Percentiles rank a stretch among this genome's conserved stretches.
Evolutionary conservation across 106 monocot species (phyloP).

Genomic region (Dendrobium chrysotoxum): DNA sequence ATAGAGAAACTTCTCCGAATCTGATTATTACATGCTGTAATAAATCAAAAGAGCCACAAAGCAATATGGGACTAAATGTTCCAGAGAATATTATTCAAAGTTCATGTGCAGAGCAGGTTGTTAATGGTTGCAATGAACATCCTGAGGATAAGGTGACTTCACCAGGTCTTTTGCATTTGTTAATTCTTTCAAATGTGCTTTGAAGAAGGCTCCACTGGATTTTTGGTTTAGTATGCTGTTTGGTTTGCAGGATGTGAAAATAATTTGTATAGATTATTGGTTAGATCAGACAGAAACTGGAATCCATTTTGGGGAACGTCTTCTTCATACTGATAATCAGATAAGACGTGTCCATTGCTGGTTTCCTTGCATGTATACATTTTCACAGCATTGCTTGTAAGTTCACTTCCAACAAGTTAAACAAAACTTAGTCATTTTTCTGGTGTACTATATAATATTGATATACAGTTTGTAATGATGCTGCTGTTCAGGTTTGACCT

Average conservation of each 20-base stretch:
- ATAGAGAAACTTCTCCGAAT: constrained; percentile 74
- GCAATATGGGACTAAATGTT: constrained; percentile 24
- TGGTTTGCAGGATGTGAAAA: constrained; percentile 55
- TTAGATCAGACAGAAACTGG: constrained; percentile 57
- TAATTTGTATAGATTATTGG: constrained; percentile 67
- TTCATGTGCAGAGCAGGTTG: constrained; percentile 30
- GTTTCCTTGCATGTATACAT: constrained; percentile 84
- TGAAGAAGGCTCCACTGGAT: constrained; percentile 2
- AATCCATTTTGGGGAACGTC: constrained; percentile 54
- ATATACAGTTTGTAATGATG: constrained; percentile 9
- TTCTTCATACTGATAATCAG: constrained; percentile 72
- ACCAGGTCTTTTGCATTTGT: background rate
- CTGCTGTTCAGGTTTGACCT: constrained; percentile 70
- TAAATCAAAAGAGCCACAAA: constrained; percentile 25
- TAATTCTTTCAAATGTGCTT: background rate
- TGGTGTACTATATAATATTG: background rate
- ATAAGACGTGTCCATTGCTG: constrained; percentile 81
- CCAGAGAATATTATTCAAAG: constrained; percentile 22
- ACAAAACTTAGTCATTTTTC: background rate
- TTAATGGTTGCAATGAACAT: constrained; percentile 47
- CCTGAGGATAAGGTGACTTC: constrained; percentile 34
- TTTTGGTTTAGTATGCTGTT: constrained; percentile 15
- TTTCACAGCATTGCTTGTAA: constrained; percentile 68
- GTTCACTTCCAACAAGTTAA: background rate
- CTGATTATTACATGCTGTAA: constrained; percentile 54